Evolutionary conservation across 2,329 filamentous ascomycete species (phyloP).

Genomic region (Epicoccum nigrum): DNA sequence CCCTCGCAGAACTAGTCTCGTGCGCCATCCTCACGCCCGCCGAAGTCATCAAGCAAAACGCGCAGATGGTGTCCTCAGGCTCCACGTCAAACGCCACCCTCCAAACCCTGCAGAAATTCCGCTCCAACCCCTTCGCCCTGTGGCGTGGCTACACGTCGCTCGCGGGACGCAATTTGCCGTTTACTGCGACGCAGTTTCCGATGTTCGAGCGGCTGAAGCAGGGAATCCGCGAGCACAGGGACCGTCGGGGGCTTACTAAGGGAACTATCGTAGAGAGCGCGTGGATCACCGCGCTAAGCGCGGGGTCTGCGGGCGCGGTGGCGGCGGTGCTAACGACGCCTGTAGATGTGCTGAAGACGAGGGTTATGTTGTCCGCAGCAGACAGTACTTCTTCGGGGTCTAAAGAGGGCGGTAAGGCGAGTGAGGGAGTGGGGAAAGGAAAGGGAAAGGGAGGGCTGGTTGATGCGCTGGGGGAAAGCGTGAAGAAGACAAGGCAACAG

Average conservation of each 20-base stretch:
- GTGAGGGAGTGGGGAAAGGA: background rate
- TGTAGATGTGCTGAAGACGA: constrained; percentile 86
- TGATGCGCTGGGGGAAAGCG: constrained; percentile 51
- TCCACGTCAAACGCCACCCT: constrained; percentile 59
- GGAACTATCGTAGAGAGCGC: constrained; percentile 68
- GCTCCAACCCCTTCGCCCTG: constrained; percentile 59
- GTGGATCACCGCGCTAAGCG: constrained; percentile 73
- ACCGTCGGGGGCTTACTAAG: constrained; percentile 44
- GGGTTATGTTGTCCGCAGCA: constrained; percentile 74
- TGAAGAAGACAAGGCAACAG: constrained; percentile 37
- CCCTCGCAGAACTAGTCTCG: constrained; percentile 79
- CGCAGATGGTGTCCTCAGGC: constrained; percentile 70
- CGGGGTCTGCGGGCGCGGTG: constrained; percentile 73
- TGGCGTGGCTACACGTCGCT: constrained; percentile 81
- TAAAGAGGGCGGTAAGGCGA: background rate
- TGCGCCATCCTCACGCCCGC: constrained; percentile 87
- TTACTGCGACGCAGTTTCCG: constrained; percentile 87
- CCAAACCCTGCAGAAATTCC: constrained; percentile 63
- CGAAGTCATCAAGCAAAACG: constrained; percentile 92
- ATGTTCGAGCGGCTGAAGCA: constrained; percentile 76
- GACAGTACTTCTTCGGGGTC: constrained; percentile 14
- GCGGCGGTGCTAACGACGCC: constrained; percentile 86
- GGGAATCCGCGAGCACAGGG: constrained; percentile 56
- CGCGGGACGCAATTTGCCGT: constrained; percentile 81
- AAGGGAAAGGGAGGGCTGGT: constrained; percentile 30